These are phyloP conservation scores for Plantago ovata DNA, from an alignment of 257 asterid species.

Conservation along the genomic window DNA sequence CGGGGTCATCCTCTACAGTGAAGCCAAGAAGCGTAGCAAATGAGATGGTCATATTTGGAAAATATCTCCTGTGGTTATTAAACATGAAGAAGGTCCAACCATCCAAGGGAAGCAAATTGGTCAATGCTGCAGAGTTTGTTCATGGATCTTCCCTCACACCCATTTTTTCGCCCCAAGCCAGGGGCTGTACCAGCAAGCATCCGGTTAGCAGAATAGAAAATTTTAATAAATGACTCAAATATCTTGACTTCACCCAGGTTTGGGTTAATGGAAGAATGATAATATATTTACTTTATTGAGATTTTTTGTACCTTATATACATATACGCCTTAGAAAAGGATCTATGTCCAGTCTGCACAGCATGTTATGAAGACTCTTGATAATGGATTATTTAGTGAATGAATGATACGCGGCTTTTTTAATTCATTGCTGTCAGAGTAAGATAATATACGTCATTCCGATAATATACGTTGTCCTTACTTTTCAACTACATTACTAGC, in stretches of 20 bases:
- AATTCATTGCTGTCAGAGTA: slow-evolving; percentile 6
- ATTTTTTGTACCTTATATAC: slow-evolving; percentile 9
- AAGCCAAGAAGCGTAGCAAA: slow-evolving; percentile 76
- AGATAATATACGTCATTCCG: too few species aligned
- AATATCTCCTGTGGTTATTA: slow-evolving; percentile 5
- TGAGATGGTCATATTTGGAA: slow-evolving; percentile 21
- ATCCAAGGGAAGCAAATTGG: slow-evolving; percentile 18
- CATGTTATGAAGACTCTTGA: slow-evolving; percentile 29
- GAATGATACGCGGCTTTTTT: slow-evolving; percentile 18
- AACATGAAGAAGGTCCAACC: slow-evolving; percentile 30
- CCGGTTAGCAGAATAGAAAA: slow-evolving; percentile 29
- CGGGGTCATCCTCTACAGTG: slow-evolving; percentile 71
- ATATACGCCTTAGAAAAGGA: slow-evolving; percentile 7
- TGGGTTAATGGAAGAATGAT: slow-evolving; percentile 25
- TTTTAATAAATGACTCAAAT: slow-evolving; percentile 37
- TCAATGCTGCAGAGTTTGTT: slow-evolving; percentile 21
- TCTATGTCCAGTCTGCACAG: slow-evolving; percentile 26
- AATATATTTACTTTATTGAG: slow-evolving; percentile 13
- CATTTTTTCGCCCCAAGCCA: slow-evolving; percentile 30
- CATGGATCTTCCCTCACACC: slow-evolving; percentile 28
- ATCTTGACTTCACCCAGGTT: slow-evolving; percentile 25
- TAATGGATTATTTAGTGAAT: slow-evolving; percentile 29
- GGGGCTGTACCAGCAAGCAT: slow-evolving; percentile 37
- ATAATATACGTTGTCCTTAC: too few species aligned
- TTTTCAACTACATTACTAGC: too few species aligned